Evolutionary conservation across 108 stramenopile genomes (phyloP).

Genomic region (Nitzschia sp.): DNA sequence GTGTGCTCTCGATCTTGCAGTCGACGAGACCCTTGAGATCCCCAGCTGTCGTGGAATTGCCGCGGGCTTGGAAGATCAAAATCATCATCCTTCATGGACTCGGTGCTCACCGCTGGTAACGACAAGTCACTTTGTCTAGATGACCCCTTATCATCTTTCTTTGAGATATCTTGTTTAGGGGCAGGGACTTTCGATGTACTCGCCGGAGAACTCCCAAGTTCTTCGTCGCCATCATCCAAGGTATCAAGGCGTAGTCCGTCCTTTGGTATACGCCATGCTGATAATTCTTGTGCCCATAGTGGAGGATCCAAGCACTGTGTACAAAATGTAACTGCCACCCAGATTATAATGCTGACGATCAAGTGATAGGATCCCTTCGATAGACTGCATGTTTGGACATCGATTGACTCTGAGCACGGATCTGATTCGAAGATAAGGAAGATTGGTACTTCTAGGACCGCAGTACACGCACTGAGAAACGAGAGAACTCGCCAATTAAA

Average conservation of each 20-base stretch:
- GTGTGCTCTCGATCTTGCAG: not conserved
- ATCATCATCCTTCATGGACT: constrained; percentile 25
- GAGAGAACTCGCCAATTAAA: constrained; percentile 39
- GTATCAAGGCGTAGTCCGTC: not conserved
- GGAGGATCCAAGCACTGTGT: constrained; percentile 46
- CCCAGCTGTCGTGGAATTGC: not conserved
- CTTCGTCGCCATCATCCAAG: not conserved
- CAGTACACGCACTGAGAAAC: constrained; percentile 27
- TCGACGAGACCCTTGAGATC: not conserved
- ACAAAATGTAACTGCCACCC: constrained; percentile 28
- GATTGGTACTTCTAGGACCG: constrained; percentile 38
- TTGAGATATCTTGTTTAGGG: not conserved
- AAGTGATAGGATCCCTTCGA: constrained; percentile 33
- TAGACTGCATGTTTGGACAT: constrained; percentile 23
- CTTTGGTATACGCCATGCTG: constrained; percentile 31
- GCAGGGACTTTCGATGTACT: not conserved
- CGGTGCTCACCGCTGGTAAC: constrained; percentile 19
- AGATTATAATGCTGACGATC: constrained; percentile 30
- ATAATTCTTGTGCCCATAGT: constrained; percentile 25
- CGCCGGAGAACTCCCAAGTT: not conserved
- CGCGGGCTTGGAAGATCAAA: not conserved
- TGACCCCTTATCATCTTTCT: not conserved
- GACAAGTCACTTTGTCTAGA: constrained; percentile 12
- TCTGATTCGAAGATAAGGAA: constrained; percentile 40
- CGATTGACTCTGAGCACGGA: constrained; percentile 24